phyloP scores from a whole-genome alignment of 1,284 basidiomycete genomes.

The Flammula alnicola region DNA sequence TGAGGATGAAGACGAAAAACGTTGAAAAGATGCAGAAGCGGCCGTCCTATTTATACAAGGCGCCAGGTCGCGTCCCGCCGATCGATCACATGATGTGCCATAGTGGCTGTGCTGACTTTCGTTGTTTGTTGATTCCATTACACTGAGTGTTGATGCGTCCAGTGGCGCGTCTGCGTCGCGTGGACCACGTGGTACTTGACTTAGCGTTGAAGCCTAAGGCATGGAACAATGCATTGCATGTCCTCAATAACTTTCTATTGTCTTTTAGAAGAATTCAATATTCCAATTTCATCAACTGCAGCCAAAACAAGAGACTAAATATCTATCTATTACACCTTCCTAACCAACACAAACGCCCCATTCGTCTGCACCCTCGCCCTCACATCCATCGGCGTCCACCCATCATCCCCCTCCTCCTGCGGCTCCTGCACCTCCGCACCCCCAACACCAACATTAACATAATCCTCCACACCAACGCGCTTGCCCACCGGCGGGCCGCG shows the following conservation, averaged over 20 bases:
- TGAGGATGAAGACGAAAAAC: constrained; percentile 27
- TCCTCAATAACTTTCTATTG: too few relatives aligned
- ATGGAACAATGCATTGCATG: too few relatives aligned
- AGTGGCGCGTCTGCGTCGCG: too few relatives aligned
- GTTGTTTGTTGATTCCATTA: constrained; percentile 43
- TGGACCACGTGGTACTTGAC: too few relatives aligned
- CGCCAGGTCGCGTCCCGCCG: constrained; percentile 30
- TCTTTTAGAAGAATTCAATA: not conserved
- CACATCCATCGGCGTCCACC: constrained; percentile 55
- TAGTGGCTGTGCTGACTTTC: constrained; percentile 42
- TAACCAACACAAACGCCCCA: constrained; percentile 55
- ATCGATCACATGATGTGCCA: constrained; percentile 18
- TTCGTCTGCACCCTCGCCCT: constrained; percentile 60
- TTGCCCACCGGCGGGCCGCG: constrained; percentile 63
- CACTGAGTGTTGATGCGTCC: too few relatives aligned
- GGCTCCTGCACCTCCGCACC: constrained; percentile 47
- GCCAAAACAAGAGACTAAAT: not conserved
- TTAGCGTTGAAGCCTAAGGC: too few relatives aligned
- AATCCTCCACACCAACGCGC: constrained; percentile 45
- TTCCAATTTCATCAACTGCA: too few relatives aligned
- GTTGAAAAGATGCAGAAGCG: not conserved
- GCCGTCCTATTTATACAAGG: constrained; percentile 37
- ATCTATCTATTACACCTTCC: constrained; percentile 1
- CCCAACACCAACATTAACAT: constrained; percentile 42
- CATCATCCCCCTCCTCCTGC: constrained; percentile 44